Evolutionary conservation across 805 yeast species (phyloP), one percentile per base, ranked within the genome.

Genomic region (Kazachstania viticola): DNA sequence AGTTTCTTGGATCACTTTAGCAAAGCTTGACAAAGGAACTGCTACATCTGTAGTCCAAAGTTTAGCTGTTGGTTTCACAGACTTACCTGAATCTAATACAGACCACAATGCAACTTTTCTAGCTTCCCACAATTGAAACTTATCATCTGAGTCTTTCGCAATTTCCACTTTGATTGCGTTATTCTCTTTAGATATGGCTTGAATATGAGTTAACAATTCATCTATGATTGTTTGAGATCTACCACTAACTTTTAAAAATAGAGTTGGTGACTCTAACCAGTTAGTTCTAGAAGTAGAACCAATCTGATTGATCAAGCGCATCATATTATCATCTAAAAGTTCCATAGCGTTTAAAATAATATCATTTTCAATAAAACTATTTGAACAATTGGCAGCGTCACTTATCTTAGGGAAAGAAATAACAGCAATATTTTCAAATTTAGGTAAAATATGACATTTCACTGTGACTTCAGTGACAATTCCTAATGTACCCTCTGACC

Each of bases 31-130:
- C 30, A 81, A 65, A 3, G 93, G 93, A 12, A 81, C 91, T 4
- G 87, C 87, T 4, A 80, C 82, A 57, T 81, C 93, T 0, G 91
- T 81, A 18, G 85, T 78, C 69, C 82, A 74, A 25, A 71, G 57
- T 45, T 67, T 70, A 5, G 76, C 71, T 9, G 58, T 46, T 17
- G 71, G 69, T 31, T 64, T 57, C 5, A 58, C 46, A 43, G 51
- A 45, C 35, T 62, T 60, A 0, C 88, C 88, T 58, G 78, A 73
- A 41, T 79, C 83, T 29, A 79, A 61, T 3, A 71, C 67, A 16
- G 75, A 68, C 78, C 80, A 75, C 5, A 75, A 54, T 9, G 69
- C 76, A 25, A 79, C 73, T 49, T 81, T 79, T 35, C 94, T 60
- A 2, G 87, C 88, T 23, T 77, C 67, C 76, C 87, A 82, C 34